A percentile compares a stretch with the other conserved stretches of the same genome.
These are phyloP conservation scores for Scheffersomyces stambukii DNA, from an alignment of 1,139 yeast species.

Conservation along the genomic window DNA sequence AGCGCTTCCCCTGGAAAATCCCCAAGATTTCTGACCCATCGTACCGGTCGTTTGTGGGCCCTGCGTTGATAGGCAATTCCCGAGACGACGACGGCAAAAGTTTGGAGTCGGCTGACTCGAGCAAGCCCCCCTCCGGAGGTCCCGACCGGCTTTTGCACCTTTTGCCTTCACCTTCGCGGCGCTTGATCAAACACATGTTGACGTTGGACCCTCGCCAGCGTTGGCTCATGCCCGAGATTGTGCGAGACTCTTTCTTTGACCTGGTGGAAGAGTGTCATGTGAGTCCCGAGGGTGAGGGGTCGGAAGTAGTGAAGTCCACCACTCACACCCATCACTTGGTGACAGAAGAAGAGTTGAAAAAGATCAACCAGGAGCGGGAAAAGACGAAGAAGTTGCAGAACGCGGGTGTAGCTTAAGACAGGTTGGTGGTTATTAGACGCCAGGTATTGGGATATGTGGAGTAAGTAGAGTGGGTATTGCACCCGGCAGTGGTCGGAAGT, in stretches of 20 bases:
- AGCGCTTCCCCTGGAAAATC: slow-evolving; percentile 76
- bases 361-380: slow-evolving; percentile 37
- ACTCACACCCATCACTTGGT: slow-evolving; percentile 54
- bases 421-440: not conserved
- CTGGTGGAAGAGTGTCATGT: slow-evolving; percentile 27
- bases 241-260: slow-evolving; percentile 23
- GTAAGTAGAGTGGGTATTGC: not conserved
- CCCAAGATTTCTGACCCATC: slow-evolving; percentile 60
- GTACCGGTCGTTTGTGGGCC: slow-evolving; percentile 31
- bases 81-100: slow-evolving; percentile 6
- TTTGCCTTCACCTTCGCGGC: slow-evolving; percentile 33
- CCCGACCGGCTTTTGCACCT: slow-evolving; percentile 33
- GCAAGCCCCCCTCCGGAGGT: slow-evolving; percentile 14
- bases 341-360: slow-evolving; percentile 50
- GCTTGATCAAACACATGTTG: slow-evolving; percentile 32
- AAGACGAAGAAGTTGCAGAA: slow-evolving; percentile 19
- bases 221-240: slow-evolving; percentile 26
- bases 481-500: too few species aligned
- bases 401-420: slow-evolving; percentile 10
- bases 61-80: slow-evolving; percentile 6
- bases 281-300: slow-evolving; percentile 7
- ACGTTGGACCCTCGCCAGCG: slow-evolving; percentile 25
- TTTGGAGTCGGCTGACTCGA: slow-evolving; percentile 2
- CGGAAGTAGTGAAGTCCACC: slow-evolving; percentile 4
- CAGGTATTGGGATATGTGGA: too few species aligned